Percentiles rank a stretch among this genome's conserved stretches.
Evolutionary conservation across 768 basidiomycete genomes (phyloP).

Genomic region (Amanita thiersii): DNA sequence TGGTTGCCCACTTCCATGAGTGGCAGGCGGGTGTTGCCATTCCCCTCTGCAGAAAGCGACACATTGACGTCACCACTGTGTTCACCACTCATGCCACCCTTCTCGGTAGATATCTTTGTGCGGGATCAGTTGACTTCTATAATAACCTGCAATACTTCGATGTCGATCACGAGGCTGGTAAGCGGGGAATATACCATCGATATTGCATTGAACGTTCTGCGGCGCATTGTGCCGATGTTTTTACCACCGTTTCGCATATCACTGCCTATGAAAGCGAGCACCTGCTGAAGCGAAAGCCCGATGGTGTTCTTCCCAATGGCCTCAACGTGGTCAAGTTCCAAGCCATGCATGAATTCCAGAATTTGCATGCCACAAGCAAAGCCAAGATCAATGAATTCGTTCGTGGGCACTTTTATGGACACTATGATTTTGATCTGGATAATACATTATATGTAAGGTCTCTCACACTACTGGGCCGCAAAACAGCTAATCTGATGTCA

Average conservation of each 20-base stretch:
- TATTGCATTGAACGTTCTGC: constrained; percentile 97
- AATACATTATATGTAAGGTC: constrained; percentile 73
- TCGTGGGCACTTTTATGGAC: constrained; percentile 96
- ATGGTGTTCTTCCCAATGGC: constrained; percentile 95
- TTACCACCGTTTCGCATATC: constrained; percentile 96
- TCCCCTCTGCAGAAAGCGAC: constrained; percentile 89
- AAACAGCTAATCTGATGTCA: constrained; percentile 20
- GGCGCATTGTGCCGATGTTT: constrained; percentile 94
- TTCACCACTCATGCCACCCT: constrained; percentile 99
- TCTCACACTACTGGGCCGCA: constrained; percentile 2
- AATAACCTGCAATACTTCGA: constrained; percentile 99
- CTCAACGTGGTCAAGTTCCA: constrained; percentile 98
- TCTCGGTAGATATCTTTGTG: constrained; percentile 96
- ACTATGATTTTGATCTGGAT: constrained; percentile 93
- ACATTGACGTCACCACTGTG: constrained; percentile 96
- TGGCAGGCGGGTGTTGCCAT: constrained; percentile 99
- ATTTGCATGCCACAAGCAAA: constrained; percentile 86
- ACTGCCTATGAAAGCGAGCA: constrained; percentile 98
- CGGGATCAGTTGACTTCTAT: constrained; percentile 97
- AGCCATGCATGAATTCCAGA: constrained; percentile 99
- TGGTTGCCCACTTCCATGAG: constrained; percentile 98
- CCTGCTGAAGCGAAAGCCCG: constrained; percentile 92
- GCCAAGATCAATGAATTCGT: constrained; percentile 99
- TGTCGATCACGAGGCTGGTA: constrained; percentile 98
- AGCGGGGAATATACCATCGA: constrained; percentile 95